phyloP scores from a whole-genome alignment of 108 stramenopile genomes.

The Cyclostephanos tholiformis region DNA sequence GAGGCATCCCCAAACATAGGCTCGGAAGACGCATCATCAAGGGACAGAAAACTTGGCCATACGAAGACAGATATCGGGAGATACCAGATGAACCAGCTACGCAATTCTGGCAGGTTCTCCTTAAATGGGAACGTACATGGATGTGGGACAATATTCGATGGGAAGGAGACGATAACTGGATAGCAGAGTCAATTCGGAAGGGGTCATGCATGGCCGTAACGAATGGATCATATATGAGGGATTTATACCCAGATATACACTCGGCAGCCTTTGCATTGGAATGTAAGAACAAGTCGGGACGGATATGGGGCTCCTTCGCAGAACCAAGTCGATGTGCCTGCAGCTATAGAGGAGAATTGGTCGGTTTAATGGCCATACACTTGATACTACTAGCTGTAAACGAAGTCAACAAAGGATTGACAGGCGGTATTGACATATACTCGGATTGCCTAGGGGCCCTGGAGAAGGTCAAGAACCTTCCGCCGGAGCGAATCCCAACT shows the following conservation, averaged over 20 bases:
- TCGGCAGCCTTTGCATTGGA: conserved; percentile 10
- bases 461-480: neutral
- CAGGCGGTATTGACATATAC: neutral
- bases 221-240: conserved; percentile 23
- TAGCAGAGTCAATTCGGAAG: conserved; percentile 4
- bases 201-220: conserved; percentile 11
- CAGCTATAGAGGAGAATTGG: conserved; percentile 27
- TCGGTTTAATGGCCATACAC: conserved; percentile 23
- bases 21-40: neutral
- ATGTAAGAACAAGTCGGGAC: neutral
- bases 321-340: neutral
- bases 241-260: conserved; percentile 2
- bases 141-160: conserved; percentile 5
- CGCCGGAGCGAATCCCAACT: neutral
- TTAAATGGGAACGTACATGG: neutral
- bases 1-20: neutral
- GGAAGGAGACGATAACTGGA: neutral
- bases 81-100: neutral
- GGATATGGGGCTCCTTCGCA: conserved; percentile 10
- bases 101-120: neutral
- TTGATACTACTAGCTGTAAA: conserved; percentile 13
- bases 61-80: neutral
- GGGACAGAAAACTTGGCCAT: neutral
- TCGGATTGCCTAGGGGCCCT: conserved; percentile 30
- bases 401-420: neutral